Percentiles rank a stretch among this genome's conserved stretches.
Evolutionary conservation across 306 rosid genomes (phyloP).

Genomic region (Fragaria vesca): DNA sequence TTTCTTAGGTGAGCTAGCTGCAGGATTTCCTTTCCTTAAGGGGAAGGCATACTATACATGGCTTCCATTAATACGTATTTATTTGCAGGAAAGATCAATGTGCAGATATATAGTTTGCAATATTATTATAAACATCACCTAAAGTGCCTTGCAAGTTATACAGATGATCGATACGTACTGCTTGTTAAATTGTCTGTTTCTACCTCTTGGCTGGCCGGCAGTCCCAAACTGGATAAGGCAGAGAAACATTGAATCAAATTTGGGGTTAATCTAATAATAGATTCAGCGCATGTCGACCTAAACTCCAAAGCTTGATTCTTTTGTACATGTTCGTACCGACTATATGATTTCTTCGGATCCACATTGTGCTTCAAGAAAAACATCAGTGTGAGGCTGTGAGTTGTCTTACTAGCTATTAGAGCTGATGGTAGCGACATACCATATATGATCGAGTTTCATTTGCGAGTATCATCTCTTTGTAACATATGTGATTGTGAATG

Average conservation of each 20-base stretch:
- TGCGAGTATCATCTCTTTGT: background rate
- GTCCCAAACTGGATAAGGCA: background rate
- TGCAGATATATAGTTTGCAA: background rate
- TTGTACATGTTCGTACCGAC: background rate
- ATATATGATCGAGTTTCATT: background rate
- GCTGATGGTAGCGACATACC: background rate
- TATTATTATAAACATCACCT: background rate
- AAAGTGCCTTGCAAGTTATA: conserved; percentile 15
- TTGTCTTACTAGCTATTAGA: background rate
- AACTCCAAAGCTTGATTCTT: background rate
- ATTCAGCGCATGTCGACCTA: background rate
- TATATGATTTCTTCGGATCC: background rate
- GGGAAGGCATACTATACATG: conserved; percentile 11
- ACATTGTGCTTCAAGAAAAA: background rate
- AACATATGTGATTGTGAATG: background rate
- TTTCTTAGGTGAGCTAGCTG: background rate
- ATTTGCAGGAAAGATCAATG: conserved; percentile 1
- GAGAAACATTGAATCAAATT: background rate
- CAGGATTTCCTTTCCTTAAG: conserved; percentile 24
- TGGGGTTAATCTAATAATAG: background rate
- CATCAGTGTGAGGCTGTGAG: background rate
- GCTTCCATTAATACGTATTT: background rate
- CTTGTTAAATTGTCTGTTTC: background rate
- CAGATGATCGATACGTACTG: background rate
- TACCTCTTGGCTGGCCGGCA: background rate